Evolutionary conservation across 176 grass and related monocot species (phyloP), one percentile per base, ranked within the genome.

Genomic region (Lolium rigidum): DNA sequence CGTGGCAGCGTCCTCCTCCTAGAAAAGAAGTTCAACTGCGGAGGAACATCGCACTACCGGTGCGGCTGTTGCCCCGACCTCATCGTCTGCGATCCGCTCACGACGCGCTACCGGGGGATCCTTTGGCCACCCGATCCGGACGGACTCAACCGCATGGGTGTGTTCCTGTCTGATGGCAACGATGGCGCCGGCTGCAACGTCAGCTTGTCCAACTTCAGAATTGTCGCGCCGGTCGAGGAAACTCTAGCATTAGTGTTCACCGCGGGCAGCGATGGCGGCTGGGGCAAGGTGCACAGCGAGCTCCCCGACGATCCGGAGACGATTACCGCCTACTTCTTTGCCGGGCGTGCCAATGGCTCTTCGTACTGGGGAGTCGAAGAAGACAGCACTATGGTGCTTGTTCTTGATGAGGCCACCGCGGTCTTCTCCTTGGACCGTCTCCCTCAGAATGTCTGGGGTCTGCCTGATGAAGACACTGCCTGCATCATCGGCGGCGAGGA

Each of bases 1-100:
- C 38, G 64, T 24, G 63, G 22, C 38, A 28, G 76, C 38, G 51
- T 86, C 21, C 64, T 86, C 35, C 75, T 86, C 75, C 64, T 86
- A 22, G 18, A 1, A 48, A 39, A 68, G 64, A 35, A 35, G 57
- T 20, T 21, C 6, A 14, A 0, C 64, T 35, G 31, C 13, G 3
- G 16, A 4, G 59, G 13, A 54, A 35, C 31, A 35, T 54, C 51
- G 26, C 67, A 20, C 35, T 1, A 10, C 37, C 8, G 9, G 31
- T 1, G 68, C 5, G 10, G 68, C 68, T n/a, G 10, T 4, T 12
- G 20, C 68, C 18, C 8, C 4, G 68, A 46, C 1, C 51, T 71
- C 56, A 6, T 80, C 17, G 84, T 86, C 4, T 86, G 76, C 22
- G 76, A 80, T 17, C 76, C 76, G 7, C 17, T 49, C 21, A 50